Base-by-base conservation (phyloP, 2,329 filamentous ascomycete genomes). In the Colletotrichum acutatum region DNA sequence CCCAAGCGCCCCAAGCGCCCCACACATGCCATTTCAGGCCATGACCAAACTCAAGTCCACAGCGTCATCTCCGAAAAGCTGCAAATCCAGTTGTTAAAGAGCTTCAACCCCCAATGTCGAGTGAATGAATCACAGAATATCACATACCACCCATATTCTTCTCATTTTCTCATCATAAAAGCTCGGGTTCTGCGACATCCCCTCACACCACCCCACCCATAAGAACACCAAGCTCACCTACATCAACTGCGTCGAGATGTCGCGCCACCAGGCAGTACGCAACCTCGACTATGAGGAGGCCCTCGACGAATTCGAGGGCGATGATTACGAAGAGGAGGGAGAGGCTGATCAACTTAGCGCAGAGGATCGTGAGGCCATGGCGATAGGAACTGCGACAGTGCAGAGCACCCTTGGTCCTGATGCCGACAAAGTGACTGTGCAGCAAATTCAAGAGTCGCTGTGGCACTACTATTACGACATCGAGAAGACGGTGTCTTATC, bases 381-480 rank as follows among this genome's bases (percentile, higher is more conserved):
- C 88, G 52, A 82, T 89, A 52, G 92, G 91, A 63, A 94, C 92
- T 0, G 85, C 87, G 52, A 87, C 92, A 75, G 93, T 97, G 46
- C 88, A 90, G 71, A 86, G 86, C 74, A 87, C 88, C 9, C 85
- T 98, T n/a, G 92, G 91, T 7, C 82, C 84, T 11, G 86, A 90
- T 73, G 85, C 87, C 37, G 84, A 84, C 75, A 90, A 89, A 74
- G 87, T 92, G 77, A 89, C 87, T 46, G 84, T 82, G 58, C 82
- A 79, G 49, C 93, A 98, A 79, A 96, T 98, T 74, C 91, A 97
- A 80, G 96, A 98, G 74, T 90, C 95, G 0, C 83, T 99, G 19
- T 98, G 95, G 95, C 91, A 99, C 83, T 98, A 98, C 82, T 98
- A 96, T 82, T 98, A 95, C 80, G 95, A 99, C 78, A 87, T 98